Base-by-base conservation (phyloP, 495 filamentous ascomycete species). In the Lichenothelia convexa region DNA sequence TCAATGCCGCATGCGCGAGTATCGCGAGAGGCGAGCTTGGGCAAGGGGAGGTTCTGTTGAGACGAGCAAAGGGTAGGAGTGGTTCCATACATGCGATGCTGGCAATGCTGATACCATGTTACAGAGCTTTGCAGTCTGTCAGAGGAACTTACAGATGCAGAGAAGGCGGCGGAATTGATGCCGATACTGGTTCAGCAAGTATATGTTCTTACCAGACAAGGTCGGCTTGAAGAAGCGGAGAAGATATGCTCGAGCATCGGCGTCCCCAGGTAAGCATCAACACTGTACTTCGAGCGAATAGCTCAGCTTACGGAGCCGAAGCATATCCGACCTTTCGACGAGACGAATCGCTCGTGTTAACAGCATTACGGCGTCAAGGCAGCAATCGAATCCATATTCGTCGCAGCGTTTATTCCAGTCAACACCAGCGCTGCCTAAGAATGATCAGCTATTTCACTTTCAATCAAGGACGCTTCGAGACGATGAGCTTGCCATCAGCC, bases 141-240 rank as follows among this genome's bases (percentile, higher is more conserved):
- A 12, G 80, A 92, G 32, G 85, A 95, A 18, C 59, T 95, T 21
- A 63, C 69, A 9, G 74, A 86, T 0, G 80, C 86, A 31, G 89
- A 94, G 36, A 82, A 83, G 57, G 69, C 64, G 45, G 71, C 71
- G 5, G 89, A 99, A 55, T 46, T 92, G 24, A 61, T 89, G 18
- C 82, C 87, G 1, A 92, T 99, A 42, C 55, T 74, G 12, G 76
- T 87, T 4, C 91, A 95, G 53, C 78, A 91, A 42, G 66, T 83
- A 9, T 93, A 84, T 56, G 75, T 86, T 20, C 61, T 84, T 23
- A 65, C 70, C 1, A 72, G 63, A 41, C 61, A 83, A 38, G 84
- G 77, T 2, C 86, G 80, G 52, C 49, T 63, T 12, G 70, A 75
- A 35, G 77, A 93, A 51, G 86, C 85, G 0, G 67, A 69, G 39